These are phyloP conservation scores for Fragaria nilgerrensis DNA, from an alignment of 306 rosid species.

Conservation along the genomic window DNA sequence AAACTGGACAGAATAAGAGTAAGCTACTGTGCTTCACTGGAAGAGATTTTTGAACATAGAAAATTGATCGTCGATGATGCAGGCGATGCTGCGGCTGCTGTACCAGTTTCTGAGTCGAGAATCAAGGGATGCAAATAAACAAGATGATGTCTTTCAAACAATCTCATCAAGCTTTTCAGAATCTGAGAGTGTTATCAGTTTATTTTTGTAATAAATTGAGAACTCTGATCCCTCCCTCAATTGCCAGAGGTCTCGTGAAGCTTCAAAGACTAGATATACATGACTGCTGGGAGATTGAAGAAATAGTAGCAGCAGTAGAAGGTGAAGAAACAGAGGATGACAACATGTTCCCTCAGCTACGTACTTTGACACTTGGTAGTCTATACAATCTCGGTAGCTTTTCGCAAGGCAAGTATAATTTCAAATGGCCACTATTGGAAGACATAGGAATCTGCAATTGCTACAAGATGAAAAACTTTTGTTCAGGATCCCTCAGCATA, in stretches of 20 bases:
- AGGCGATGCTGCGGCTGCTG: neutral
- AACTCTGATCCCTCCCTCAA: neutral
- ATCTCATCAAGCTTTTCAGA: neutral
- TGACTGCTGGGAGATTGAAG: neutral
- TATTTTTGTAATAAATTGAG: neutral
- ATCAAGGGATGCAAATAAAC: neutral
- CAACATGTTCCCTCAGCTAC: neutral
- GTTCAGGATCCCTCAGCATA: neutral
- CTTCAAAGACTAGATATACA: neutral
- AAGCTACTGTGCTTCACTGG: neutral
- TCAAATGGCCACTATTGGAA: neutral
- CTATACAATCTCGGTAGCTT: neutral
- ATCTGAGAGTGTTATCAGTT: neutral
- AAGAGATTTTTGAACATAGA: neutral
- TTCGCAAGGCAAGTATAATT: neutral
- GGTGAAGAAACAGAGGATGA: neutral
- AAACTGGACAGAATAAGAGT: neutral
- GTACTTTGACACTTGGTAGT: neutral
- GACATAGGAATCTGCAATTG: accelerated
- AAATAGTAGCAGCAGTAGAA: neutral
- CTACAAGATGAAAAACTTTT: neutral
- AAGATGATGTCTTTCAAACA: neutral
- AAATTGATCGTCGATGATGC: neutral
- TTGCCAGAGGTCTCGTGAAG: neutral
- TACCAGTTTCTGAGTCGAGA: neutral